Base-by-base conservation (phyloP, 2,329 filamentous ascomycete species). In the Endothia cerciana region DNA sequence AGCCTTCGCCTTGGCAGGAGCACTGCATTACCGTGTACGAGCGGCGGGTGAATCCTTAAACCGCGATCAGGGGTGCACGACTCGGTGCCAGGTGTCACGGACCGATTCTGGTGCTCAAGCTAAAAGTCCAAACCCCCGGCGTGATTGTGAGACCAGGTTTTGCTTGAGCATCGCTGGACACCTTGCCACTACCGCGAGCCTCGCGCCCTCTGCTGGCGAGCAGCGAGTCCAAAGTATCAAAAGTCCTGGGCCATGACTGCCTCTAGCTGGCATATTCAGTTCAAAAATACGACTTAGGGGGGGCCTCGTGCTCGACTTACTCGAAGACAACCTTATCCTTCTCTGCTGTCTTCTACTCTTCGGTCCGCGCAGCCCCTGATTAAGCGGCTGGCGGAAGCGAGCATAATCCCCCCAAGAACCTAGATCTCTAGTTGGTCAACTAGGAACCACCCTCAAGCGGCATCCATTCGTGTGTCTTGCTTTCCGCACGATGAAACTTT, bases 21-120 rank as follows among this genome's bases (percentile, higher is more conserved):
- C 25, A 55, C 43, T 56, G 56, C 28, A 17, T 36, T 22, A 53
- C 19, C 47, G n/a, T 22, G 17, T 10, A 22, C 25, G 10, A 49
- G 28, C 49, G 56, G 38, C 13, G 30, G 47, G n/a, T 30, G 47
- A 60, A 38, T 36, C 38, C 17, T 17, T 22, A 25, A 13, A 63
- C 30, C 30, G 60, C 25, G 28, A 60, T 36, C 22, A 47, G 25
- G 38, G 55, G 28, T 19, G 28, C 40, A 64, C 33, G 13, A 60
- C 38, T n/a, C 38, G 6, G 56, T 38, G 15, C 30, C 43, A 56
- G 33, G 56, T 60, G 15, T 28, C 41, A 60, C 61, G n/a, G 19
- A 15, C 30, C 38, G 40, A 28, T 33, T 15, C 7, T 36, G 17
- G 28, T 25, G 36, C 36, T 58, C 10, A 10, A 36, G 33, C 33